These are phyloP conservation scores for Yarrowia divulgata DNA, from an alignment of 805 yeast genomes.

Conservation along the genomic window DNA sequence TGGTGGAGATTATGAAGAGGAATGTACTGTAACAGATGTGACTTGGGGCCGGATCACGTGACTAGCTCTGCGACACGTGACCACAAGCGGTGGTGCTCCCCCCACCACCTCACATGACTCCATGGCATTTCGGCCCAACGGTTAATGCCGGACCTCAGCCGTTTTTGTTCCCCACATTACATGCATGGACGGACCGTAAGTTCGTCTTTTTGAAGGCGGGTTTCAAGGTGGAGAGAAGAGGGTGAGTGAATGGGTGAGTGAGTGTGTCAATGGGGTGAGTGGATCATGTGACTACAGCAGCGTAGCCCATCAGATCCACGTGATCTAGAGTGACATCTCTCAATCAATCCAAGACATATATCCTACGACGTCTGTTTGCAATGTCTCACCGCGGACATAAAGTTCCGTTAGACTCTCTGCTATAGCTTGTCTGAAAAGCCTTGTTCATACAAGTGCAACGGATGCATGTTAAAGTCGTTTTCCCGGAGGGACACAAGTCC, in stretches of 20 bases:
- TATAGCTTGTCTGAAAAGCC: slow-evolving; percentile 20
- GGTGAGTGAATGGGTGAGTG: too few species aligned
- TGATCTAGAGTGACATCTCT: too few species aligned
- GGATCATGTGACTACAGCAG: background rate
- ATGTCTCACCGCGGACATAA: background rate
- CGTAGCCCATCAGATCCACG: too few species aligned
- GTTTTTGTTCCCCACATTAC: slow-evolving; percentile 23
- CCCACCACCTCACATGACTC: background rate
- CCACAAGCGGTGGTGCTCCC: background rate
- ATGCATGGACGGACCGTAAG: slow-evolving; percentile 6
- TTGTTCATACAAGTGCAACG: background rate
- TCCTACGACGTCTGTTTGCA: too few species aligned
- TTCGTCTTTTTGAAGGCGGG: background rate
- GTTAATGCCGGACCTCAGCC: slow-evolving; percentile 25
- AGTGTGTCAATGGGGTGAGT: too few species aligned
- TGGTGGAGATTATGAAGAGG: background rate
- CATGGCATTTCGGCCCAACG: slow-evolving; percentile 4
- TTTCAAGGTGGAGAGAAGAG: background rate
- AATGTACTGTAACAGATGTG: too few species aligned
- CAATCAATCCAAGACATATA: too few species aligned
- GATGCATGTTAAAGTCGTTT: slow-evolving; percentile 16
- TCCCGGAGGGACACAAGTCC: slow-evolving; percentile 19
- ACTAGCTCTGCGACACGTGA: background rate
- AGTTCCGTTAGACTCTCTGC: background rate
- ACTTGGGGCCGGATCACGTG: too few species aligned